Conservation (phyloP, 805 yeast species). For the Zygosaccharomyces kombuchaensis region DNA sequence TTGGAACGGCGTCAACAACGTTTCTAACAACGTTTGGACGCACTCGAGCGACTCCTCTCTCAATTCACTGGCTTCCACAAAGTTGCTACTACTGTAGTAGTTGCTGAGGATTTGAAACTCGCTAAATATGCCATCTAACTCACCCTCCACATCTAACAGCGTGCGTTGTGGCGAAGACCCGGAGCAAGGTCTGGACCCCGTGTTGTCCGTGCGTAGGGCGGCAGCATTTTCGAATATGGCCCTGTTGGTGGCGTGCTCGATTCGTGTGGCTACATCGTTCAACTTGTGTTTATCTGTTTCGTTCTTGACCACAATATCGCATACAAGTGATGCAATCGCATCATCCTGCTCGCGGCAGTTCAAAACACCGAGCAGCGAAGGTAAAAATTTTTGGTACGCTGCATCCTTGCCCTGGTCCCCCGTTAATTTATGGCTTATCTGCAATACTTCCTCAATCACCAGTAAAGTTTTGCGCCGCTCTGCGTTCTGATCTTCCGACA, state of each 20-base stretch:
- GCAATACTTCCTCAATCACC: constrained; percentile 27
- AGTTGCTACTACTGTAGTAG: not conserved
- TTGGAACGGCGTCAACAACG: constrained; percentile 43
- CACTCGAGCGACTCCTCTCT: constrained; percentile 15
- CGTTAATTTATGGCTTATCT: constrained; percentile 29
- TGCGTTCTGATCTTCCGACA: constrained; percentile 4
- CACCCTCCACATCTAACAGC: constrained; percentile 22
- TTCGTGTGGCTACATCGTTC: constrained; percentile 2
- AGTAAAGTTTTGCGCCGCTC: constrained; percentile 14
- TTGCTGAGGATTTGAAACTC: constrained; percentile 14
- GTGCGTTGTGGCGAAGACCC: not conserved
- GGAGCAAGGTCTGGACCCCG: not conserved
- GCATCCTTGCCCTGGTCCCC: constrained; percentile 5
- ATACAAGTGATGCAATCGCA: constrained; percentile 25
- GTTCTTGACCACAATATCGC: constrained; percentile 26
- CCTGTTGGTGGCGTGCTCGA: not conserved
- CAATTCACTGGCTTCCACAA: not conserved
- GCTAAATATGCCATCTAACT: constrained; percentile 18
- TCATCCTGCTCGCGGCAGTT: constrained; percentile 28
- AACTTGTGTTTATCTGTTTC: constrained; percentile 10
- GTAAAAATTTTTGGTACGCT: constrained; percentile 26
- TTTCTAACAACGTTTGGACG: constrained; percentile 28
- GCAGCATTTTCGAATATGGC: not conserved
- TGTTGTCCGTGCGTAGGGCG: not conserved
- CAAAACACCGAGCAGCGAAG: constrained; percentile 28